Evolutionary conservation across 2,329 filamentous ascomycete species (phyloP), one percentile per base, ranked within the genome.

Genomic region (Pyricularia sp.): DNA sequence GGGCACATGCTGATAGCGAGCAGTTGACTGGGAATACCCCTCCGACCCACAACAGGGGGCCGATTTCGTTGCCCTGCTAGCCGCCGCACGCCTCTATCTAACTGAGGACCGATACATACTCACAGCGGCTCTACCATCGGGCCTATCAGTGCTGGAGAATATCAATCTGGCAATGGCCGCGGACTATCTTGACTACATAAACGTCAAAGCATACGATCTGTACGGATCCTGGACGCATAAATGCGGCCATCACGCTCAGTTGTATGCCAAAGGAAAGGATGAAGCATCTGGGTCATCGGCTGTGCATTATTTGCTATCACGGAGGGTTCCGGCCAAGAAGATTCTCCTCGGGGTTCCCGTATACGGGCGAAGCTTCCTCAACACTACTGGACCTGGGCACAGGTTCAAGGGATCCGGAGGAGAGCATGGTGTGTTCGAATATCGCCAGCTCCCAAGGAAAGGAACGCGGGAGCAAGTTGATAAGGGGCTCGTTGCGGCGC

Each of bases 21-120:
- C 59, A 94, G 92, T 95, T 76, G 89, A 91, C 74, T 95, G 92
- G 92, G 89, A 93, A 76, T 91, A 92, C 73, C 92, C 92, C 2
- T 84, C 84, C 68, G 83, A 90, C 75, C 76, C 82, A 1, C 81
- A 87, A 68, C 86, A 94, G 78, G 91, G 91, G 28, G 81, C 83
- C 71, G 85, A 93, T 76, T 94, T 93, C 75, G 78, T 93, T 64
- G 83, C 85, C 23, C 83, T 95, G 30, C 83, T 94, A 33, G 86
- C 87, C 11, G 82, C 86, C 23, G 80, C 92, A 67, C 89, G 92
- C 69, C 80, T 87, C 69, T 84, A 88, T 69, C 82, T 94, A n/a
- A 88, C 90, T 17, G 82, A 88, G 36, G 88, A 90, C 59, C 82
- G 84, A 63, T 94, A 90, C 77, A 81, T 91, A 11, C 79, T 95